Evolutionary conservation across 2,329 filamentous ascomycete genomes (phyloP).

Genomic region (Beauveria scarabaeidicola): DNA sequence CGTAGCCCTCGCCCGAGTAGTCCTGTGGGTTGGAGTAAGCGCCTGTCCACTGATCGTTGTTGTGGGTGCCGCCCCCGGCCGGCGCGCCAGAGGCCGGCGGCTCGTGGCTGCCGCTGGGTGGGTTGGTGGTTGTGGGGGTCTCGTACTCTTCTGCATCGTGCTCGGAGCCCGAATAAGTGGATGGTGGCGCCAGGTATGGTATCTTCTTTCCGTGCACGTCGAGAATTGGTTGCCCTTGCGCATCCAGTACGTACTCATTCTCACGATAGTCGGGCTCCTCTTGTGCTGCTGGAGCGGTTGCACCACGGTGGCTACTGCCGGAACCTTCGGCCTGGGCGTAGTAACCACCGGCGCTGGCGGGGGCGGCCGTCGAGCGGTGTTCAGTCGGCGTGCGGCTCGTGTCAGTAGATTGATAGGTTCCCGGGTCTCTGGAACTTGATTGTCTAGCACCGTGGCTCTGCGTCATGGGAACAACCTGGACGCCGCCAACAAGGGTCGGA

Average conservation of each 20-base stretch:
- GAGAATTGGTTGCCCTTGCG: conserved; percentile 50
- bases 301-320: conserved; percentile 11
- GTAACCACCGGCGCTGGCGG: neutral
- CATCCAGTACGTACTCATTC: conserved; percentile 59
- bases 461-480: conserved; percentile 91
- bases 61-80: conserved; percentile 9
- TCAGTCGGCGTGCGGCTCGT: conserved; percentile 1
- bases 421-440: conserved; percentile 33
- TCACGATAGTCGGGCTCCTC: conserved; percentile 29
- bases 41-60: conserved; percentile 31
- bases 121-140: conserved; percentile 37
- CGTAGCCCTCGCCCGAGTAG: conserved; percentile 60
- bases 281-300: neutral
- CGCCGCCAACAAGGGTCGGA: conserved; percentile 81
- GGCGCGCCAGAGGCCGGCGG: conserved; percentile 22
- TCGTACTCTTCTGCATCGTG: conserved; percentile 49
- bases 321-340: conserved; percentile 3
- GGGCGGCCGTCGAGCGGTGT: neutral
- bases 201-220: conserved; percentile 55
- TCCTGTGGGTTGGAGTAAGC: conserved; percentile 41
- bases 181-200: conserved; percentile 37
- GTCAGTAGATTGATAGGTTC: conserved; percentile 21
- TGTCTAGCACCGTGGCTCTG: conserved; percentile 55
- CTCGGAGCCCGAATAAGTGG: conserved; percentile 42
- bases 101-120: conserved; percentile 27